Base-by-base conservation (phyloP, 345 rosid species). In the Moricandia moricandioides region DNA sequence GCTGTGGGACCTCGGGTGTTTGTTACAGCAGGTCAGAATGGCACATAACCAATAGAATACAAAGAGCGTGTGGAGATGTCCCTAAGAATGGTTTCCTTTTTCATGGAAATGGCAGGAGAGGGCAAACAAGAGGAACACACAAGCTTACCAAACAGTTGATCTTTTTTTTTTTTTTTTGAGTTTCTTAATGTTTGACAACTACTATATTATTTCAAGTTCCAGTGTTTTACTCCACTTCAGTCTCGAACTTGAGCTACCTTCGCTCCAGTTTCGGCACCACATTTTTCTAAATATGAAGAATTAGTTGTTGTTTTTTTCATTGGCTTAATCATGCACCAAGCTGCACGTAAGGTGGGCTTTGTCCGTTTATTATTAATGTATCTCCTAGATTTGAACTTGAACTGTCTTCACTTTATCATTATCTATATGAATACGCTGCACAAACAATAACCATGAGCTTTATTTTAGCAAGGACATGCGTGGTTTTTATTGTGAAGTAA, bases 81-180 rank as follows among this genome's bases (percentile, higher is more conserved):
- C 11, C 35, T 65, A 65, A 71, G 7, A 47, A 24, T 65, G 43
- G 43, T 57, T 8, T 16, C 10, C 47, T 65, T 58, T 14, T 40
- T 37, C 43, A 33, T 73, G 76, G 72, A 67, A 78, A 67, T 67
- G 65, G 62, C 90, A 89, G 95, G 92, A 86, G 82, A 90, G 65
- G 74, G 84, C 82, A 52, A 86, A 61, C 84, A 83, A 67, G 89
- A 84, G 65, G 88, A 88, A 67, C 88, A 90, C 79, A 85, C 82
- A 79, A 84, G 83, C 84, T 86, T 37, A 79, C 80, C 17, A 85
- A 89, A 82, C 84, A 89, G 91, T 90, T 88, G 51, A 74, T 66
- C 72, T 65, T 65, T 66, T 65, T 65, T n/a, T n/a, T n/a, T n/a
- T n/a, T n/a, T 65, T 65, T 64, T 73, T 54, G 39, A 8, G 37